Evolutionary conservation across 148 eudicot genomes (phyloP), one percentile per base, ranked within the genome.

Genomic region (Hydrangea macrophylla): DNA sequence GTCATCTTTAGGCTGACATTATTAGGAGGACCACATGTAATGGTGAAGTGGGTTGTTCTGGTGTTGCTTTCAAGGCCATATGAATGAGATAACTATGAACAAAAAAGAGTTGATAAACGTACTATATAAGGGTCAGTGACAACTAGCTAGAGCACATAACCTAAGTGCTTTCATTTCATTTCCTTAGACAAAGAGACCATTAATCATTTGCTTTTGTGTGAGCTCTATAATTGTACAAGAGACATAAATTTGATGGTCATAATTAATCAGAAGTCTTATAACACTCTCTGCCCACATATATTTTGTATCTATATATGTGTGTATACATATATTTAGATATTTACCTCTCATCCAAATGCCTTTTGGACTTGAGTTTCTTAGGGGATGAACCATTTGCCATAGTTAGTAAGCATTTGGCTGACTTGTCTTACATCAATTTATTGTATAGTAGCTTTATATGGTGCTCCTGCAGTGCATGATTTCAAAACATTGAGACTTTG

Each of bases 131-230:
- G 62, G 62, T 68, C 35, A 12, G 72, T 69, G 72, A 69, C 72
- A 69, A 15, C 44, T 37, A 69, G 72, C 44, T 37, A 69, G 72
- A 58, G 72, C 72, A 58, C 58, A 27, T 2, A 53, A 50, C 74
- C 54, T 60, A 51, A 61, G 74, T 70, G 74, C 74, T 70, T 70
- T 62, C 64, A 59, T 70, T 60, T 70, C 74, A 54, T 65, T 65
- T 12, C 13, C 0, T 42, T 9, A 11, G 48, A 9, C 12, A 1
- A 3, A 42, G 13, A 42, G 13, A 42, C 48, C 48, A 42, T 42
- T 42, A 9, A 6, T 6, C 48, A 42, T 4, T 7, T 48, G 2
- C 39, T 48, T 48, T 48, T 3, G 5, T 48, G 0, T 18, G 17
- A 7, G 17, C 17, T 48, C 12, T 6, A n/a, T n/a, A n/a, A n/a